Conservation (phyloP, 495 filamentous ascomycete genomes). For the Annulohypoxylon moriforme region DNA sequence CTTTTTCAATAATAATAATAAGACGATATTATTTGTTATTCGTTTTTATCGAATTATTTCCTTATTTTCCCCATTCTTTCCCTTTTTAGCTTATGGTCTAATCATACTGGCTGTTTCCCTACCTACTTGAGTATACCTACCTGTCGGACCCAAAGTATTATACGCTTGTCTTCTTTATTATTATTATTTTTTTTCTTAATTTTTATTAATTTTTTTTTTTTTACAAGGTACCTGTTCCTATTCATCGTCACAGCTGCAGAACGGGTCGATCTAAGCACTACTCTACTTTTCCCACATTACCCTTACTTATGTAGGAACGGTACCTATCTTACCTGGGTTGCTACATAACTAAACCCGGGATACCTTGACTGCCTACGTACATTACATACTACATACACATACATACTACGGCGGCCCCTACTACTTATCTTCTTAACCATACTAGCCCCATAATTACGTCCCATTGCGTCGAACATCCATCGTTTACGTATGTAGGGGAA, state of each 20-base stretch:
- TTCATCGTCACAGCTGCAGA: conserved; percentile 42
- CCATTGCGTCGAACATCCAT: conserved; percentile 44
- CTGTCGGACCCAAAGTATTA: conserved; percentile 35
- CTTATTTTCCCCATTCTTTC: conserved; percentile 20
- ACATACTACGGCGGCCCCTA: conserved; percentile 34
- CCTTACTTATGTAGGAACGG: conserved; percentile 38
- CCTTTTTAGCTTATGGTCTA: conserved; percentile 24
- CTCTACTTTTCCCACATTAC: conserved; percentile 35
- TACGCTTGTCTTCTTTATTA: conserved; percentile 21
- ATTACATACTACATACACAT: conserved; percentile 21
- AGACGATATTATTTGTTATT: conserved; percentile 23
- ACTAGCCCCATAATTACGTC: conserved; percentile 47
- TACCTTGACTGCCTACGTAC: conserved; percentile 23
- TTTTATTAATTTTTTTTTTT: conserved; percentile 3
- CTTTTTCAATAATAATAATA: conserved; percentile 34
- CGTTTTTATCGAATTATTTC: conserved; percentile 28
- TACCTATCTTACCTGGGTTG: conserved; percentile 26
- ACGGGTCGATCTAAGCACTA: conserved; percentile 46
- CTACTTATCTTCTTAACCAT: conserved; percentile 48
- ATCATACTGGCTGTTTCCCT: conserved; percentile 3
- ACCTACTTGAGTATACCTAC: conserved; percentile 25
- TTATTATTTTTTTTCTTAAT: neutral
- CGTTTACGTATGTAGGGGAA: conserved; percentile 46
- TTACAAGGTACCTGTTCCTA: conserved; percentile 41
- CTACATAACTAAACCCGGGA: conserved; percentile 21